Evolutionary conservation across 139 green algal species (phyloP).

Genomic region (Coelastrella sp.): DNA sequence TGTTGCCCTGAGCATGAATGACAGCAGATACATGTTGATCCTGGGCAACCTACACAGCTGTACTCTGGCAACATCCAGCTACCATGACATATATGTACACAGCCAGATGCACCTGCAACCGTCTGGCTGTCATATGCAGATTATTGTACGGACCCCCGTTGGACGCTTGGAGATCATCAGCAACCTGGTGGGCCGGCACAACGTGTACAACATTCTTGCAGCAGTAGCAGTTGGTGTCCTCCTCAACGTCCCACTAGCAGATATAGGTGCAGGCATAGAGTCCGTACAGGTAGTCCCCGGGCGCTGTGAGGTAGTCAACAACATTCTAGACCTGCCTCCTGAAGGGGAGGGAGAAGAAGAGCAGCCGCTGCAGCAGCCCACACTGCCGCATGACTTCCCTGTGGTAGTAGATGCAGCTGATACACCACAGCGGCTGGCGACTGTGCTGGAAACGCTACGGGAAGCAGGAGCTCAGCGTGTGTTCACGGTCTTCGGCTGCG

Average conservation of each 20-base stretch:
- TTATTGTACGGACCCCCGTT: constrained; percentile 64
- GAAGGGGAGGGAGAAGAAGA: constrained; percentile 89
- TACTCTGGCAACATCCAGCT: no score
- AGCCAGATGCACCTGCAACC: no score
- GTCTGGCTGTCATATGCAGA: constrained; percentile 45
- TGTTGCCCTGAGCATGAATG: no score
- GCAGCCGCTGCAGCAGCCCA: constrained; percentile 59
- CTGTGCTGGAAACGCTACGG: constrained; percentile 44
- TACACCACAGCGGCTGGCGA: constrained; percentile 79
- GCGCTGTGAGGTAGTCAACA: constrained; percentile 66
- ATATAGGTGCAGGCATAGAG: constrained; percentile 90
- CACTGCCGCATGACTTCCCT: constrained; percentile 71
- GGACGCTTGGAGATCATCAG: constrained; percentile 82
- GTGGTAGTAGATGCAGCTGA: constrained; percentile 94
- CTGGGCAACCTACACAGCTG: no score
- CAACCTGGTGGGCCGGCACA: constrained; percentile 83
- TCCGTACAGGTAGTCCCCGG: constrained; percentile 68
- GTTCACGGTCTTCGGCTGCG: constrained; percentile 92
- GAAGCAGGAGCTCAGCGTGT: constrained; percentile 64
- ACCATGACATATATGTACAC: no score
- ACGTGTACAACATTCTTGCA: constrained; percentile 93
- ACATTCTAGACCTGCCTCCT: constrained; percentile 56
- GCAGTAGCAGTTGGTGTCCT: constrained; percentile 88
- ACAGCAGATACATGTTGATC: no score
- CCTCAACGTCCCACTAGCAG: constrained; percentile 67